These are phyloP conservation scores for Aureoboletus auriporus DNA, from an alignment of 768 basidiomycete genomes.

Conservation along the genomic window DNA sequence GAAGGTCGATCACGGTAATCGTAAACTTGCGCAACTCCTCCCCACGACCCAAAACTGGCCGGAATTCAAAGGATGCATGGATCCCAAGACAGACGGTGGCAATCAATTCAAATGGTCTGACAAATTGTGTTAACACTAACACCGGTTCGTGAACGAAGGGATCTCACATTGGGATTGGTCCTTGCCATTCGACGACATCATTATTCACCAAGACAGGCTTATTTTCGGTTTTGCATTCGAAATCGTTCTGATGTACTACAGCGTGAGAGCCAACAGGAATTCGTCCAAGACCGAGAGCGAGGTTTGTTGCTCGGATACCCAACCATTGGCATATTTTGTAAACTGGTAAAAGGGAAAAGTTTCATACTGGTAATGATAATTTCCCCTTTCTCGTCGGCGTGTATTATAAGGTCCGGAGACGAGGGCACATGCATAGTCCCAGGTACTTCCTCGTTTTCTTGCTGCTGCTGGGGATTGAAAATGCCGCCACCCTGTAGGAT, in stretches of 20 bases:
- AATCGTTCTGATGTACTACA: not conserved
- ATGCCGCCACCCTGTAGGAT: no score
- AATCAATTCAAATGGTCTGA: not conserved
- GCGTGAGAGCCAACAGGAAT: slow-evolving; percentile 1
- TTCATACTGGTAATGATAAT: no score
- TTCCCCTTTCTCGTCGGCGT: no score
- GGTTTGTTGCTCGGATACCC: no score
- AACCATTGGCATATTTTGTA: no score
- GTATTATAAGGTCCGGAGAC: no score
- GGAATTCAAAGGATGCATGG: not conserved
- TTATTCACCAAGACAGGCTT: not conserved
- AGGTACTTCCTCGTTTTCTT: no score
- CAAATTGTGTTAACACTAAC: not conserved
- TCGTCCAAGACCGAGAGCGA: not conserved
- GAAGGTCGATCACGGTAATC: not conserved
- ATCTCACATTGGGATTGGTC: not conserved
- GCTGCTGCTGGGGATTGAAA: no score
- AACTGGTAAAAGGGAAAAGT: no score
- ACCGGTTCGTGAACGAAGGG: no score
- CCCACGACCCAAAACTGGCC: not conserved
- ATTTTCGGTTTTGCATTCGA: not conserved
- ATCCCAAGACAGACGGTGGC: not conserved
- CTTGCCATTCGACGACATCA: slow-evolving; percentile 2
- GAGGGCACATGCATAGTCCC: no score
- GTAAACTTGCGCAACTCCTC: not conserved